Evolutionary conservation across 164 flowering plant species (phyloP).

Genomic region (Echeveria elegans): DNA sequence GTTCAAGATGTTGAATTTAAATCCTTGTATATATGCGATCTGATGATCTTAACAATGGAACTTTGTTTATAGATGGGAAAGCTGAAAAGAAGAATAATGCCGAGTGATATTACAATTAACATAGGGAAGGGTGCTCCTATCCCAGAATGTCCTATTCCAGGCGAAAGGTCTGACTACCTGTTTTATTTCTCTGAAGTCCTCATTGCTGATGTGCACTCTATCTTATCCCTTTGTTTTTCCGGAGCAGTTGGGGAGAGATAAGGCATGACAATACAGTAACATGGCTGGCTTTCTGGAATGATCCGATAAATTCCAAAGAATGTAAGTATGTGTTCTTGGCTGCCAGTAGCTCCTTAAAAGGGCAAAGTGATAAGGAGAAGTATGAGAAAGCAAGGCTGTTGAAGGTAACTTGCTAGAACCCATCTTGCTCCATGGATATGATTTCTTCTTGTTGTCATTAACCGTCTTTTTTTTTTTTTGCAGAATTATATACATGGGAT

Average conservation of each 20-base stretch:
- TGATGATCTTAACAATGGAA: background rate
- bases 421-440: background rate
- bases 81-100: slow-evolving; percentile 80
- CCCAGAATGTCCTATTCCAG: slow-evolving; percentile 94
- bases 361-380: slow-evolving; percentile 98
- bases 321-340: slow-evolving; percentile 96
- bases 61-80: slow-evolving; percentile 75
- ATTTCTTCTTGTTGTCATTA: background rate
- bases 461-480: slow-evolving; percentile 13
- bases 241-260: slow-evolving; percentile 92
- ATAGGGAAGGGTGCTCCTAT: slow-evolving; percentile 86
- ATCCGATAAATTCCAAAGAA: slow-evolving; percentile 88
- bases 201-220: background rate
- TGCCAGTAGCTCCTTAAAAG: slow-evolving; percentile 95
- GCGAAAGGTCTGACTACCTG: slow-evolving; percentile 61
- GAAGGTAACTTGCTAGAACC: slow-evolving; percentile 38
- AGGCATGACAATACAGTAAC: slow-evolving; percentile 98
- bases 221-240: background rate
- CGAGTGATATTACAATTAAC: slow-evolving; percentile 85
- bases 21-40: no score
- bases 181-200: background rate
- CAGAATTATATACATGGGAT: slow-evolving; percentile 78
- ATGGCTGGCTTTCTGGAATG: slow-evolving; percentile 99
- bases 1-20: no score
- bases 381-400: slow-evolving; percentile 93